Base-by-base conservation (phyloP, 805 yeast species). In the Starmerella gropengiesseri region DNA sequence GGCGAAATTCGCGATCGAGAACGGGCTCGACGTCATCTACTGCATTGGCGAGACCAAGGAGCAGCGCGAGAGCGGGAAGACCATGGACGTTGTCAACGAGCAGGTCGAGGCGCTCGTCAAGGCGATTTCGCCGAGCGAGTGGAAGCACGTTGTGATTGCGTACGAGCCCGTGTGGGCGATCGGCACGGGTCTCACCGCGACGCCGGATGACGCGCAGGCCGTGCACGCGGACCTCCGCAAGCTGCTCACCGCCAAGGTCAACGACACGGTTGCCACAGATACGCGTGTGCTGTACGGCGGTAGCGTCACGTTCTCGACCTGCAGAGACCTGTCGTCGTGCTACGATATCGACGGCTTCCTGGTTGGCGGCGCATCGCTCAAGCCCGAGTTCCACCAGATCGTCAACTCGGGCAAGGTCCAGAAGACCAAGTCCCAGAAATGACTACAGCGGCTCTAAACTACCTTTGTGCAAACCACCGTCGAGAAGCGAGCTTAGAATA, bases 121-220 rank as follows among this genome's bases (percentile, higher is more conserved):
- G 63, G 71, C 79, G 49, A 78, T 85, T 51, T 60, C 64, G 59
- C 43, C 49, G 40, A 61, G 65, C 47, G 96, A 87, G 78, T 89
- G 97, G 97, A 59, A 81, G 52, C 74, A 82, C 66, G 73, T 91
- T 55, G 97, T 91, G 54, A 70, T 91, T 65, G 98, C 98, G 60
- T 91, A 91, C 72, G 98, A 91, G 73, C 98, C 98, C 59, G 95
- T 91, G 56, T 91, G 98, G 98, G 98, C 98, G 59, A 91, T 91
- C 59, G 98, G 98, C 66, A 87, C 97, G 57, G 98, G 98, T 63
- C 77, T 91, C 62, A 95, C 97, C 59, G 97, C 98, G 50, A 91
- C 98, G 57, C 86, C 98, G 56, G 83, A 81, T 55, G 98, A 91
- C 64, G 98, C 98, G 56, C 95, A 91, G 73, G 85, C 79, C 55